A percentile compares a stretch with the other conserved stretches of the same genome.
Evolutionary conservation across 805 yeast species (phyloP).

Genomic region (Lipomyces yamadae): DNA sequence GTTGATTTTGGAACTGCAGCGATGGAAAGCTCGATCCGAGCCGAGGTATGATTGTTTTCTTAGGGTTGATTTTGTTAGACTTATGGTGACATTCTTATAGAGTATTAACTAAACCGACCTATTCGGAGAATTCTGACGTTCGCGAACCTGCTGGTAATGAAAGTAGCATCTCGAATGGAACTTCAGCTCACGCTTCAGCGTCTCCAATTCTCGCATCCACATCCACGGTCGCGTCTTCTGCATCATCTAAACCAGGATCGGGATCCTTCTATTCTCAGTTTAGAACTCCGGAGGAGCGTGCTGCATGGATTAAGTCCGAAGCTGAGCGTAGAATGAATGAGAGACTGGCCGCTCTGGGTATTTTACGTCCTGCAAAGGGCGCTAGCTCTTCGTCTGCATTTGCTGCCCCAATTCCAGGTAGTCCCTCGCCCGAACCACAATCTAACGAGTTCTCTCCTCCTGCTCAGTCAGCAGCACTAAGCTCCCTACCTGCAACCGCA

Average conservation of each 20-base stretch:
- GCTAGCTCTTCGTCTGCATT: constrained; percentile 18
- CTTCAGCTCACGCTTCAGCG: constrained; percentile 9
- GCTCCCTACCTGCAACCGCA: background rate
- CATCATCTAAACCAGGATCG: constrained; percentile 27
- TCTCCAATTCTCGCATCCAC: constrained; percentile 23
- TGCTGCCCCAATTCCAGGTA: constrained; percentile 46
- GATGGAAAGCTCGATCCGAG: constrained; percentile 10
- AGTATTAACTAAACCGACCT: background rate
- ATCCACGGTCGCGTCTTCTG: constrained; percentile 33
- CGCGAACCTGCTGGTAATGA: background rate
- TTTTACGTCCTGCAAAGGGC: constrained; percentile 43
- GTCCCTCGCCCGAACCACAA: constrained; percentile 40
- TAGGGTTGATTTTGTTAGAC: background rate
- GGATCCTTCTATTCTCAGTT: constrained; percentile 41
- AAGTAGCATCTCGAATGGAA: background rate
- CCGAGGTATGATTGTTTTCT: background rate
- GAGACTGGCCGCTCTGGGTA: constrained; percentile 78
- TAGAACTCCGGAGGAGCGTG: constrained; percentile 64
- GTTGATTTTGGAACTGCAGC: constrained; percentile 61
- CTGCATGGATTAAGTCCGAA: constrained; percentile 82
- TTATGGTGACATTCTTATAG: background rate
- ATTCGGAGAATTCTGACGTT: background rate
- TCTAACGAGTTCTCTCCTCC: constrained; percentile 32
- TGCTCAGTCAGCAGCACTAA: background rate
- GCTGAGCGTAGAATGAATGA: constrained; percentile 84